A percentile compares a stretch with the other conserved stretches of the same genome.
These are phyloP conservation scores for Cutaneotrichosporon dermatis DNA, from an alignment of 1,284 basidiomycete genomes.

Conservation along the genomic window DNA sequence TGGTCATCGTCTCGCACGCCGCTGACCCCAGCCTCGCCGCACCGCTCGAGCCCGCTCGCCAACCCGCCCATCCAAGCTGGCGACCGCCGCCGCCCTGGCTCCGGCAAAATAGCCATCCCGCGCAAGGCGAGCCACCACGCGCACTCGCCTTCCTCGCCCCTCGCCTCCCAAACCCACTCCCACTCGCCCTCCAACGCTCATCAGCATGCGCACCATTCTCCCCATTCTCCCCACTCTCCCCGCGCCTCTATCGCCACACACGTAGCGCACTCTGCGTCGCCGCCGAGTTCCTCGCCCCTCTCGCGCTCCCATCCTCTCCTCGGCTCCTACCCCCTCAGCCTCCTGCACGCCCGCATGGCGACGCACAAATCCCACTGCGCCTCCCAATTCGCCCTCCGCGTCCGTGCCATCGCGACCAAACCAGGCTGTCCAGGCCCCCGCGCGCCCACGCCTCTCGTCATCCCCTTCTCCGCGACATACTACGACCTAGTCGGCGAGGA, in stretches of 20 bases:
- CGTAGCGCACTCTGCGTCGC: not conserved
- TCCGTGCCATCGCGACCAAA: constrained; percentile 19
- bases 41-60: constrained; percentile 2
- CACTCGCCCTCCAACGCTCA: not conserved
- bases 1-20: no score
- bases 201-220: not conserved
- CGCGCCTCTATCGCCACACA: no score
- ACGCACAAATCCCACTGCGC: constrained; percentile 31
- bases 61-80: not conserved
- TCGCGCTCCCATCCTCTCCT: constrained; percentile 42
- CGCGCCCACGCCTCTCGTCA: constrained; percentile 29
- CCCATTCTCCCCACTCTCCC: not conserved
- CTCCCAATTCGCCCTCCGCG: constrained; percentile 26
- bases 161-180: not conserved
- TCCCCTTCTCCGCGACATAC: constrained; percentile 44
- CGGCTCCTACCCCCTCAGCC: constrained; percentile 40
- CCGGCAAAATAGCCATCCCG: not conserved
- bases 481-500: constrained; percentile 34
- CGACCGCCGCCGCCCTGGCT: not conserved
- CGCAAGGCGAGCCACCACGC: constrained; percentile 2
- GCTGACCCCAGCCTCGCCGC: not conserved
- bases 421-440: constrained; percentile 19
- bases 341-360: constrained; percentile 44
- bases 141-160: not conserved
- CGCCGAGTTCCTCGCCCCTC: constrained; percentile 8